Evolutionary conservation across 805 yeast species (phyloP).

Genomic region (Danielia oregonensis): DNA sequence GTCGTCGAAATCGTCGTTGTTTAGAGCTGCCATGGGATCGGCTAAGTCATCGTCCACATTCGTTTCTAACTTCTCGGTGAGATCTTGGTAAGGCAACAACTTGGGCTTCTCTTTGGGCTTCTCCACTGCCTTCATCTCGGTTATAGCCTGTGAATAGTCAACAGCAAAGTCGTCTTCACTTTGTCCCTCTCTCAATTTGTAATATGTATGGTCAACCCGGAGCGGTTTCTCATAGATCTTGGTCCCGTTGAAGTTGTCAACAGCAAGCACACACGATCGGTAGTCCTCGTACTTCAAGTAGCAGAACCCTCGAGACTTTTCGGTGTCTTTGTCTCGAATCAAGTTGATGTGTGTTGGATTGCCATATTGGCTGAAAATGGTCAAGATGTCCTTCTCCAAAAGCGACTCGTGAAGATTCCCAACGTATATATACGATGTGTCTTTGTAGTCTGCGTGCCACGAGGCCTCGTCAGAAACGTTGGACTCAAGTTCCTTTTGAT

Average conservation of each 20-base stretch:
- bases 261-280: slow-evolving; percentile 75
- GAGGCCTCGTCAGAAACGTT: slow-evolving; percentile 62
- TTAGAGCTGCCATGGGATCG: background rate
- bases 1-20: slow-evolving; percentile 29
- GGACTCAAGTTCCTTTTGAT: slow-evolving; percentile 61
- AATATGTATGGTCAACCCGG: slow-evolving; percentile 71
- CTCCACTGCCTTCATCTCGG: background rate
- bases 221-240: slow-evolving; percentile 46
- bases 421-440: slow-evolving; percentile 74
- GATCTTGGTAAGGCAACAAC: slow-evolving; percentile 4
- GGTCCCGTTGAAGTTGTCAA: slow-evolving; percentile 81
- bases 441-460: slow-evolving; percentile 85
- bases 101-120: slow-evolving; percentile 3
- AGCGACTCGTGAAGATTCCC: slow-evolving; percentile 65
- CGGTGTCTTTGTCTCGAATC: slow-evolving; percentile 60
- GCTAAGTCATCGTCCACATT: background rate
- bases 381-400: slow-evolving; percentile 71
- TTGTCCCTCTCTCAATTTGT: slow-evolving; percentile 51
- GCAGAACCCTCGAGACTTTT: slow-evolving; percentile 71
- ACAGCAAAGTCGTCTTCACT: slow-evolving; percentile 40
- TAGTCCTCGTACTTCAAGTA: slow-evolving; percentile 81
- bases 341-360: slow-evolving; percentile 73
- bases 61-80: slow-evolving; percentile 2
- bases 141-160: slow-evolving; percentile 21
- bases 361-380: slow-evolving; percentile 86